Base-by-base conservation (phyloP, 176 grass and related monocot species). In the Panicum miliaceum region DNA sequence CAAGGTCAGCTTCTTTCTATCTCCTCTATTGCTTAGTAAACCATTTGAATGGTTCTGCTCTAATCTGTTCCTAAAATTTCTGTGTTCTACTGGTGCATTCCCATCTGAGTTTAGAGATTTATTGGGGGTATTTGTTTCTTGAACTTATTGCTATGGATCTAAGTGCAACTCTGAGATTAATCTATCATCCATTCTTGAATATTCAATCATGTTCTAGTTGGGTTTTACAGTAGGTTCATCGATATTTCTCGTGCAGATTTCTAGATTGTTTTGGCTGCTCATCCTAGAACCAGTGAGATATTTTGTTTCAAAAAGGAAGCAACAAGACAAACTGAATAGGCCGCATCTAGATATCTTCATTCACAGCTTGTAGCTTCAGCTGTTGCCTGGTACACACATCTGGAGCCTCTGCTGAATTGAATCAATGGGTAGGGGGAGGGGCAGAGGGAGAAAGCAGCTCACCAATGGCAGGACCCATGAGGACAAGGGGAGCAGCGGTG, bases 401-500 rank as follows among this genome's bases (percentile, higher is more conserved):
- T 26, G 22, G 1, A 58, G 74, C 57, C 63, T 8, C n/a, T 57
- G 8, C 34, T 80, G 25, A 43, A 70, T 68, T 22, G 82, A 36
- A 85, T 64, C 61, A 23, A 94, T 94, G 93, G 93, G 93, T 19
- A 90, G 93, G 82, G 93, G 88, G 37, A 92, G 90, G 82, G 93
- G 93, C 42, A 92, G 91, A 26, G 90, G 90, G 5, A 92, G 84
- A 79, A 94, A 92, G 57, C 64, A 92, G 50, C 64, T 84, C 8
- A 74, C 85, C 23, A 85, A 65, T 0, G 75, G 48, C 64, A 84
- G 82, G 73, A 86, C 47, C 43, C 82, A 92, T 78, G 85, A 90
- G 14, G 93, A 90, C 22, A 82, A 65, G 63, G 69, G 82, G 12
- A 94, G 90, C 68, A 90, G 87, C 37, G 81, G 88, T 29, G 85